phyloP scores from a whole-genome alignment of 1,284 basidiomycete species.

The Termitomyces sp. region DNA sequence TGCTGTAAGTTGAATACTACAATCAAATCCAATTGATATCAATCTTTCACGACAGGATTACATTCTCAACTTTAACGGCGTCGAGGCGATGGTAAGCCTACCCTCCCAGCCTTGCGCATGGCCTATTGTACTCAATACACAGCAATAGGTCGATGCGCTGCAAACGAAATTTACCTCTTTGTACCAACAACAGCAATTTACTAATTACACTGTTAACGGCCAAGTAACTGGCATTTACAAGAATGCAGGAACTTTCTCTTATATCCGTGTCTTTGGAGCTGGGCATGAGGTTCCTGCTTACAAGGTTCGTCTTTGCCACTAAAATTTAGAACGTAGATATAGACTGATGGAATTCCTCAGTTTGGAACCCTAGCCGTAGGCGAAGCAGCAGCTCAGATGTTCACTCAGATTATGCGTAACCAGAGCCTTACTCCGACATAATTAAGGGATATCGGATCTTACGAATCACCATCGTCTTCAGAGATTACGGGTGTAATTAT shows the following conservation, averaged over 20 bases:
- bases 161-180: constrained; percentile 33
- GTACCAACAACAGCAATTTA: constrained; percentile 37
- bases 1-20: constrained; percentile 32
- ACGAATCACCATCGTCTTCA: background rate
- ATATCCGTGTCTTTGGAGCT: constrained; percentile 50
- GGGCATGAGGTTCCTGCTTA: constrained; percentile 52
- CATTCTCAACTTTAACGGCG: constrained; percentile 54
- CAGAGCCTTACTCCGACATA: constrained; percentile 20
- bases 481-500: background rate
- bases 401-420: constrained; percentile 32
- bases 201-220: constrained; percentile 47
- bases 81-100: constrained; percentile 51
- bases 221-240: constrained; percentile 48
- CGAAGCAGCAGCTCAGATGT: constrained; percentile 33
- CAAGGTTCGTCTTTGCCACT: constrained; percentile 21
- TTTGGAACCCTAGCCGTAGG: constrained; percentile 23
- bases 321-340: background rate
- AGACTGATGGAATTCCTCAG: constrained; percentile 6
- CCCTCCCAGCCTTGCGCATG: constrained; percentile 10
- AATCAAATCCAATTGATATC: background rate
- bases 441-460: background rate
- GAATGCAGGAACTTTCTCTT: constrained; percentile 58
- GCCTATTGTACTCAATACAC: constrained; percentile 7
- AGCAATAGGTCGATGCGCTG: constrained; percentile 36
- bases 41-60: constrained; percentile 35